Evolutionary conservation across 129 eudicot genomes (phyloP).

Genomic region (Chrysanthemum lavandulifolium): DNA sequence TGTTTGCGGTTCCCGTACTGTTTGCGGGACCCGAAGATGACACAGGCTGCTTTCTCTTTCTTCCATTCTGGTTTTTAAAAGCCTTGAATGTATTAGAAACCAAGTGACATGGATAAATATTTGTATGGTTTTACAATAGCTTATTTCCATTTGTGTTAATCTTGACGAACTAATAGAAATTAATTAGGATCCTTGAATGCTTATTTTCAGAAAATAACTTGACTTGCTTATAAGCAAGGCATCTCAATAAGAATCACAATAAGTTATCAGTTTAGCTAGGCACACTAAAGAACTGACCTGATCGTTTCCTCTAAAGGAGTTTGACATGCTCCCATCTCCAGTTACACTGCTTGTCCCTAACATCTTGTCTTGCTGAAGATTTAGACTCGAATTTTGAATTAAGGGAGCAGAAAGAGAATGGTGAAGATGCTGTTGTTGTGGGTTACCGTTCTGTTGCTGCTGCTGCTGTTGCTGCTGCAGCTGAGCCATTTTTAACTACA

Average conservation of each 20-base stretch:
- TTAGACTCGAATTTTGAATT: constrained; percentile 69
- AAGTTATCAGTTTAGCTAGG: too few species aligned
- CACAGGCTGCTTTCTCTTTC: constrained; percentile 93
- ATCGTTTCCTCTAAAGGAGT: constrained; percentile 91
- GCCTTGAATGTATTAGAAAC: constrained; percentile 43
- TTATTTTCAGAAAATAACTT: not conserved
- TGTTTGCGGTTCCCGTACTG: constrained; percentile 98
- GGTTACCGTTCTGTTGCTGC: constrained; percentile 31
- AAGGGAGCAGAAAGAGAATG: constrained; percentile 76
- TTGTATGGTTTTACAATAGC: not conserved
- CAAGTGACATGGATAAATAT: not conserved
- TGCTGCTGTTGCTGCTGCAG: constrained; percentile 48
- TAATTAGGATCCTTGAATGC: not conserved
- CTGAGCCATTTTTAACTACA: constrained; percentile 81
- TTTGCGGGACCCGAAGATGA: constrained; percentile 97
- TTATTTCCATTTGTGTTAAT: not conserved
- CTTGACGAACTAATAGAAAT: not conserved
- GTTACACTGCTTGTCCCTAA: constrained; percentile 60
- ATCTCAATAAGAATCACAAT: too few species aligned
- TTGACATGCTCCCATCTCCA: constrained; percentile 92
- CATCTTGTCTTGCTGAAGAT: constrained; percentile 79
- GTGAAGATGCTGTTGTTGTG: constrained; percentile 43
- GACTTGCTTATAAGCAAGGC: not conserved
- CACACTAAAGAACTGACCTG: constrained; percentile 50
- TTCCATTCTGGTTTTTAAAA: constrained; percentile 40